A percentile compares a stretch with the other conserved stretches of the same genome.
phyloP scores from a whole-genome alignment of 129 eudicot genomes.

The Sambucus nigra region DNA sequence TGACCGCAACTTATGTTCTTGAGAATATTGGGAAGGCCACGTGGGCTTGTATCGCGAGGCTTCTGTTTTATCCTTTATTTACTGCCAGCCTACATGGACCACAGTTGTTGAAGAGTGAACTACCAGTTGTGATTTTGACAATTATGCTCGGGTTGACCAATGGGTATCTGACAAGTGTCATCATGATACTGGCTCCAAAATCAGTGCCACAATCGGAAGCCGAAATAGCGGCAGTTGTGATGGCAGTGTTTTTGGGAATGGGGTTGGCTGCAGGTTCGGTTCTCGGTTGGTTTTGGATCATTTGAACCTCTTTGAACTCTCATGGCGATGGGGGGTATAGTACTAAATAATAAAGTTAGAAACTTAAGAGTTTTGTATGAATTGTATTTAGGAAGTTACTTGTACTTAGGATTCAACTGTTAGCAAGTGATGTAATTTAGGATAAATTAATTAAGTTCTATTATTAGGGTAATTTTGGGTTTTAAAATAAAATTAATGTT shows the following conservation, averaged over 20 bases:
- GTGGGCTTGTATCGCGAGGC: conserved; percentile 57
- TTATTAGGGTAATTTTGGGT: too few relatives aligned
- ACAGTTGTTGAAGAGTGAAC: conserved; percentile 60
- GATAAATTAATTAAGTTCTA: too few relatives aligned
- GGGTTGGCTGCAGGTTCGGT: conserved; percentile 81
- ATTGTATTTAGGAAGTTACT: too few relatives aligned
- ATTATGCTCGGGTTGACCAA: conserved; percentile 65
- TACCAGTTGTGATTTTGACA: conserved; percentile 47
- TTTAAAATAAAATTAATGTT: too few relatives aligned
- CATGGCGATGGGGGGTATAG: too few relatives aligned
- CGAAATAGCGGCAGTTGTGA: conserved; percentile 66
- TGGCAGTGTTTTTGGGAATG: conserved; percentile 67
- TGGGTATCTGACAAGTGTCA: conserved; percentile 76
- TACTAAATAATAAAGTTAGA: too few relatives aligned
- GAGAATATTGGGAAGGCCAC: conserved; percentile 43
- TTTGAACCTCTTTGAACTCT: conserved; percentile 12
- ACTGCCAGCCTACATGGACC: conserved; percentile 68
- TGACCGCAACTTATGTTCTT: conserved; percentile 40
- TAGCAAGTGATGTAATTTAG: too few relatives aligned
- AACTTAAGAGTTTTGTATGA: too few relatives aligned
- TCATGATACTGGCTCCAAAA: conserved; percentile 80
- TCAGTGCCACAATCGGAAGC: conserved; percentile 52
- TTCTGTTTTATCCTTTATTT: conserved; percentile 62
- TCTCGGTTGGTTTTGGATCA: conserved; percentile 79
- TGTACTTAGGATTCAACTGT: too few relatives aligned